phyloP scores from a whole-genome alignment of 371 early-diverging fungal genomes.

The Lichtheimia corymbifera region DNA sequence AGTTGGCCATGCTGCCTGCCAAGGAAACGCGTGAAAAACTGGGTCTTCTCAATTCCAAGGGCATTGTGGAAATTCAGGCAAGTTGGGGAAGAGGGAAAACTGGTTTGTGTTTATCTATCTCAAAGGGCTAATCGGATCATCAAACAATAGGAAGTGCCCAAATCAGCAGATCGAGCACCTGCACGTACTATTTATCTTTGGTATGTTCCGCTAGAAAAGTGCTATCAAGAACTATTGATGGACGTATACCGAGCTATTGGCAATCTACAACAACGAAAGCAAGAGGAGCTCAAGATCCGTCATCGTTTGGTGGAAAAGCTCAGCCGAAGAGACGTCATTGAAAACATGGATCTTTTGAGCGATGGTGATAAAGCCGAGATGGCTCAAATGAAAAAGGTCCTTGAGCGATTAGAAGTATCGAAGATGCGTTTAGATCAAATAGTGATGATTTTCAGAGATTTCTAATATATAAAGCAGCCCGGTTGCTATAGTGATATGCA shows the following conservation, averaged over 20 bases:
- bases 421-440: conserved; percentile 67
- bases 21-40: conserved; percentile 75
- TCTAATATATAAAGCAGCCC: conserved; percentile 26
- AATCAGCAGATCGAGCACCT: conserved; percentile 84
- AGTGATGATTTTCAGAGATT: conserved; percentile 71
- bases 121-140: neutral
- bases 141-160: conserved; percentile 75
- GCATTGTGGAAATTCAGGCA: conserved; percentile 78
- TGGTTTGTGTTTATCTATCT: no score
- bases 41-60: conserved; percentile 63
- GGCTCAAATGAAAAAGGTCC: conserved; percentile 46
- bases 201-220: conserved; percentile 69
- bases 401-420: conserved; percentile 61
- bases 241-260: conserved; percentile 66
- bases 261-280: conserved; percentile 71
- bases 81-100: conserved; percentile 1
- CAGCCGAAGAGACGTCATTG: conserved; percentile 74
- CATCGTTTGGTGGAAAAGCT: conserved; percentile 73
- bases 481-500: no score
- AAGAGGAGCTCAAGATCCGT: conserved; percentile 59
- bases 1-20: conserved; percentile 76
- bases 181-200: conserved; percentile 84
- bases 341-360: conserved; percentile 59
- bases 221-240: conserved; percentile 61
- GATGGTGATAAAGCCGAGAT: conserved; percentile 61